A percentile compares a stretch with the other conserved stretches of the same genome.
Conservation (phyloP, 2,329 filamentous ascomycete genomes). For the Trichoderma citrinoviride region DNA sequence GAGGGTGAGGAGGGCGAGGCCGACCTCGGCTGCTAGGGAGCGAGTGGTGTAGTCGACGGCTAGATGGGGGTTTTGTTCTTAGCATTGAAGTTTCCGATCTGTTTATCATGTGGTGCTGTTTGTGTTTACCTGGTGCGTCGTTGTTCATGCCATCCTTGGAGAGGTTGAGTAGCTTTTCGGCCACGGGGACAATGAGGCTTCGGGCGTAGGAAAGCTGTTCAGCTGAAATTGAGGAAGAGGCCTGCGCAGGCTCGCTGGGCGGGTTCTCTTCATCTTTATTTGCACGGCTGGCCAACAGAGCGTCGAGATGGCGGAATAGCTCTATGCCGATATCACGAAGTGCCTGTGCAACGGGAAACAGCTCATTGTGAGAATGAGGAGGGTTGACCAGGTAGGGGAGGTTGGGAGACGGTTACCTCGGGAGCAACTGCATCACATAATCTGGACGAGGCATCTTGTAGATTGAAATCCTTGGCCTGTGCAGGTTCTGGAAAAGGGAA, state of each 20-base stretch:
- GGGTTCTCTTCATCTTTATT: background rate
- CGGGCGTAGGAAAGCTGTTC: background rate
- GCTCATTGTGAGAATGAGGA: background rate
- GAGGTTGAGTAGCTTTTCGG: background rate
- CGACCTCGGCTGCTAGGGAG: conserved; percentile 13
- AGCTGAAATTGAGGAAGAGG: background rate
- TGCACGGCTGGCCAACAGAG: background rate
- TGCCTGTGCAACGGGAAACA: background rate
- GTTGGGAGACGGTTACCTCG: background rate
- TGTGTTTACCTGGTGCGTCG: background rate
- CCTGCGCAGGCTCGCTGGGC: background rate
- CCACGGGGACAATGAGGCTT: background rate
- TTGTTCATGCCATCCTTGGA: background rate
- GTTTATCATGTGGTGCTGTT: too few relatives aligned
- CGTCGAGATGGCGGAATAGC: background rate
- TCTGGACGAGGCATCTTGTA: background rate
- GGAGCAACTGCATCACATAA: background rate
- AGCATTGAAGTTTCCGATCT: too few relatives aligned
- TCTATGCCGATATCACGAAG: background rate
- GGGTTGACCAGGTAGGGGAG: background rate
- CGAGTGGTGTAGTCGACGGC: conserved; percentile 1
- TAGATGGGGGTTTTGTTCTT: background rate
- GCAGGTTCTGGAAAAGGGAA: background rate
- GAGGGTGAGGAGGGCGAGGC: conserved; percentile 9
- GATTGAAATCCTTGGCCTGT: background rate